Percentiles rank a stretch among this genome's conserved stretches.
These are phyloP conservation scores for Gossypium davidsonii DNA, from an alignment of 441 rosid species.

Conservation along the genomic window DNA sequence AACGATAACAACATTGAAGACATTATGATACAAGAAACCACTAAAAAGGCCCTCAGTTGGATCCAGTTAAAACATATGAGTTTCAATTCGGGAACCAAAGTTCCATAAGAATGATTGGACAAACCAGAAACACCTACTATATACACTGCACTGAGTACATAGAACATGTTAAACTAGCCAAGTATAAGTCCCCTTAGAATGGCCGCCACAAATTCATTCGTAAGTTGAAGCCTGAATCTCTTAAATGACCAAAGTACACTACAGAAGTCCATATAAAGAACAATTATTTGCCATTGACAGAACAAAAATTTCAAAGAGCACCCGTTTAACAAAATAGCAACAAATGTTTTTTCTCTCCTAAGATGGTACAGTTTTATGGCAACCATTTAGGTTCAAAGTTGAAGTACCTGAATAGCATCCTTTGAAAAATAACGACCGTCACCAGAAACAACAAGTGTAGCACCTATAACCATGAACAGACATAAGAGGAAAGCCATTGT, in stretches of 20 bases:
- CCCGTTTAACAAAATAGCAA: not conserved
- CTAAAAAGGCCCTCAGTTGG: not conserved
- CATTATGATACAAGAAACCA: not conserved
- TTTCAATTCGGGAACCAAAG: not conserved
- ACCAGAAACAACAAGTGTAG: slow-evolving; percentile 95
- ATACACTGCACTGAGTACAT: not conserved
- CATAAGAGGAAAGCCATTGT: not conserved
- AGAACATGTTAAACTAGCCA: not conserved
- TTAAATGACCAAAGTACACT: not conserved
- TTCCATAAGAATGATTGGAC: not conserved
- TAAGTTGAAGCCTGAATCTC: not conserved
- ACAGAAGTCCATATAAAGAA: not conserved
- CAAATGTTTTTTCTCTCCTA: not conserved
- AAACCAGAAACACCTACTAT: not conserved
- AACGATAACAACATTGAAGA: not conserved
- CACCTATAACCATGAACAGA: slow-evolving; percentile 44
- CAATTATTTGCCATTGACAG: not conserved
- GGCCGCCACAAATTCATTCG: not conserved
- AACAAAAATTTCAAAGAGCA: not conserved
- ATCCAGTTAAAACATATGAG: not conserved
- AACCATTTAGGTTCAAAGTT: not conserved
- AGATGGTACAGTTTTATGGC: not conserved
- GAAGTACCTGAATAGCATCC: slow-evolving; percentile 85
- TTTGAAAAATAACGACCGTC: slow-evolving; percentile 95
- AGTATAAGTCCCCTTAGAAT: not conserved